Evolutionary conservation across 371 early-diverging fungal genomes (phyloP), one percentile per base, ranked within the genome.

Genomic region (Actinomortierella ambigua): DNA sequence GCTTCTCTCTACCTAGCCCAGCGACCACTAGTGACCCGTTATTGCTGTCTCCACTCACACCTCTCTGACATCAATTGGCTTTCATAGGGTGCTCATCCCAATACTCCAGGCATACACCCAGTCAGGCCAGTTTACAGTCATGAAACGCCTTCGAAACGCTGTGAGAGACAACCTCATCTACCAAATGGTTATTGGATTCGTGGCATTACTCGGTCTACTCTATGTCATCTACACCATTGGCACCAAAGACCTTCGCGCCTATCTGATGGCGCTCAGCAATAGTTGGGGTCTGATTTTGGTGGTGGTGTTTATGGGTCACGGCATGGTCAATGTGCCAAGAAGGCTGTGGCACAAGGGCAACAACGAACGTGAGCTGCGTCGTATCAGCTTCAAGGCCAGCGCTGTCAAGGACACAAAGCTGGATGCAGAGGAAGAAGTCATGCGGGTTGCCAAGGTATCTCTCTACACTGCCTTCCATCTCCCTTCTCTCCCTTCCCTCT

Each of bases 261-360:
- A 93, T 56, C 83, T 93, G 20, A 97, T 97, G 93, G 96, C 97
- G 0, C 86, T 90, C 53, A 92, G 95, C 28, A 96, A 97, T 75
- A 94, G 93, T 57, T 96, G 93, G 92, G 98, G 98, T 53, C 78
- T 97, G 39, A 78, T 95, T 15, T 84, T 95, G 18, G 89, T 91
- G 11, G 89, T 95, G 50, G 76, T 92, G 1, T 90, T 96, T 75
- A 89, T 97, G 88, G 95, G 96, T 2, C 92, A 94, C 77, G 98
- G 98, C 3, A 80, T 96, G 49, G 95, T 97, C 0, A 89, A 92
- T 22, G 82, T 95, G 17, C 98, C 98, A 28, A 82, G 97, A 41
- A 78, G 82, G 53, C 76, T 96, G 42, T 97, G 96, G 96, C 86
- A 84, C 63, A 76, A 82, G 14, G 87, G 89, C 15, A 85, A 86